Evolutionary conservation across 2,329 filamentous ascomycete species (phyloP), one percentile per base, ranked within the genome.

Genomic region (Simplicillium aogashimaense): DNA sequence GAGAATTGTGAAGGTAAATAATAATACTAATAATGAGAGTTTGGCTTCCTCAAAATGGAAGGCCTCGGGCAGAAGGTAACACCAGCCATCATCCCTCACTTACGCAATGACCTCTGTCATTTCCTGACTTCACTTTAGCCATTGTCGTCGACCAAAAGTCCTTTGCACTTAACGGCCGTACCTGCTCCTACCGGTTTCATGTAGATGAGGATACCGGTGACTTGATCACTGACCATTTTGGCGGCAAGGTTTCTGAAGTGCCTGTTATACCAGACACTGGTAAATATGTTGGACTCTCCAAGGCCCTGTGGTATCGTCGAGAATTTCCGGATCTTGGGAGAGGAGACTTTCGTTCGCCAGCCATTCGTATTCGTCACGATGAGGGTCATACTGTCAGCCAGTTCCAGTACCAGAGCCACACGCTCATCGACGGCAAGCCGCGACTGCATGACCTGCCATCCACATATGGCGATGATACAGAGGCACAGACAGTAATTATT

Each of bases 271-370:
- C 63, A 1, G 60, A 65, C 18, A 50, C 43, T 7, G 44, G 42
- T 2, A 58, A 67, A 29, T 51, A 63, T 36, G 54, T 67, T 30
- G 68, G 67, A 7, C 74, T 31, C 31, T 39, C 38, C 3, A 39
- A 13, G 12, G 7, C 3, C 10, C 31, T 18, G 7, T 11, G 72
- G 32, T 52, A 68, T 12, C 67, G 74, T 13, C 69, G 78, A 18
- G 78, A 82, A 51, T 81, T 80, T 40, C 78, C 78, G 2, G 78
- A 82, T 43, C 60, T 77, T 4, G 77, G 78, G 1, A 67, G 76
- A 9, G 77, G 76, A n/a, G 78, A 83, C 50, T 77, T 78, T 46
- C 68, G 78, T 4, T 59, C 70, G 3, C 78, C 78, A 0, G 78
- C 78, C 0, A 65, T 82, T 11, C 70, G 73, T 28, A 76, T 82